Percentiles rank a stretch among this genome's conserved stretches.
Conservation (phyloP, 495 filamentous ascomycete species). For the Aspergillus ellipticus region DNA sequence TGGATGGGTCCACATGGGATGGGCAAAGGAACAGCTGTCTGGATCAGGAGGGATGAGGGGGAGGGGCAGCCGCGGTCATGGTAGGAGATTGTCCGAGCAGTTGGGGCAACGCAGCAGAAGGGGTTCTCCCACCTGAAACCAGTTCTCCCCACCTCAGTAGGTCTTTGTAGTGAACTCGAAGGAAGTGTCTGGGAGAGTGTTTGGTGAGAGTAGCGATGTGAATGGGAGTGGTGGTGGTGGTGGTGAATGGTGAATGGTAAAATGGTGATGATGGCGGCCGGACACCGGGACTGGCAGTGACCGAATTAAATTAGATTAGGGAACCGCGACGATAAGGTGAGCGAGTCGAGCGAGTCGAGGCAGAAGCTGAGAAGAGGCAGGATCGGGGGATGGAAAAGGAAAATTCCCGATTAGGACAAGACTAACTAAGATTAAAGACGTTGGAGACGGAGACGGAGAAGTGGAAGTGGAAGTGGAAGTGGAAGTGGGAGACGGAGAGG, state of each 20-base stretch:
- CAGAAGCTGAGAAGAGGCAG: not conserved
- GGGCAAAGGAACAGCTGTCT: slow-evolving; percentile 7
- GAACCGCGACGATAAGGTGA: not conserved
- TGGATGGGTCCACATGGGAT: slow-evolving; percentile 9
- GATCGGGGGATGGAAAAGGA: slow-evolving; percentile 4
- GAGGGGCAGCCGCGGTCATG: slow-evolving; percentile 10
- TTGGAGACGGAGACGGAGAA: slow-evolving; percentile 9
- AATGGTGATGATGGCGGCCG: no score
- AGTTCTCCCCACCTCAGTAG: not conserved
- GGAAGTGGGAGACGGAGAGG: not conserved
- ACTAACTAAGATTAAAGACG: slow-evolving; percentile 4
- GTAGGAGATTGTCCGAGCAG: not conserved
- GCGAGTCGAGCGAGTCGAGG: not conserved
- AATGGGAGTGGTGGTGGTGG: no score
- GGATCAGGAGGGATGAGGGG: slow-evolving; percentile 9
- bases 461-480: slow-evolving; percentile 6
- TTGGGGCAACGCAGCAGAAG: not conserved
- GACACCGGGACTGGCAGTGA: not conserved
- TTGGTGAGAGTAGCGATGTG: no score
- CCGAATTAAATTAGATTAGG: slow-evolving; percentile 4
- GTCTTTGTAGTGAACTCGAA: no score
- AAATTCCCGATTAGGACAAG: slow-evolving; percentile 5
- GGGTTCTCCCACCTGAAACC: not conserved
- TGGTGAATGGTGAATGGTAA: no score
- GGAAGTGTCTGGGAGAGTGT: no score